These are phyloP conservation scores for Colletotrichum lini DNA, from an alignment of 2,329 filamentous ascomycete species.

Conservation along the genomic window DNA sequence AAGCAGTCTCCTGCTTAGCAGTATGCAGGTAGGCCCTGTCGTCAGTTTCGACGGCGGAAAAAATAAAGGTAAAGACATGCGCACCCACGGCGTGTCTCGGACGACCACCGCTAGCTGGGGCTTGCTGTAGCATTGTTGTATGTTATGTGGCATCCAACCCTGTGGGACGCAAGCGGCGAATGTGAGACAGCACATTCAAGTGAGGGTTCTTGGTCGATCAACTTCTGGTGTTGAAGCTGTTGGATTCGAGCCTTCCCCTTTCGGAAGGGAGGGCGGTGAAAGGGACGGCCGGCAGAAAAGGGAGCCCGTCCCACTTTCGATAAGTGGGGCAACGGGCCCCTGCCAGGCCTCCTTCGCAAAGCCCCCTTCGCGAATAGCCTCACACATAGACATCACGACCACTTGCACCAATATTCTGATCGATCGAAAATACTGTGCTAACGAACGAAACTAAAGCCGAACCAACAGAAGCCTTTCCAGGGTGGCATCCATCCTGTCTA, in stretches of 20 bases:
- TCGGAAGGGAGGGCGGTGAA: too few relatives aligned
- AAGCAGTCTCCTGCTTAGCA: background rate
- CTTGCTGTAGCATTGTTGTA: background rate
- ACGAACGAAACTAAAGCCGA: too few relatives aligned
- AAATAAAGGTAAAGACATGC: background rate
- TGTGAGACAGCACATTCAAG: background rate
- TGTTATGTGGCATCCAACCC: background rate
- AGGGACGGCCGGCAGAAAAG: too few relatives aligned
- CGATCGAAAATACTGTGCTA: too few relatives aligned
- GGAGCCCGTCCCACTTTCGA: too few relatives aligned
- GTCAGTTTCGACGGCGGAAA: background rate
- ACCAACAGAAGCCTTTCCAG: slow-evolving; percentile 16
- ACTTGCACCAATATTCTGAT: too few relatives aligned
- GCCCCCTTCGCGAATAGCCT: too few relatives aligned
- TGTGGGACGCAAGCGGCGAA: slow-evolving; percentile 4
- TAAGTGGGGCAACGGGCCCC: too few relatives aligned
- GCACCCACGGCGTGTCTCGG: slow-evolving; percentile 16
- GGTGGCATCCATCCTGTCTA: background rate
- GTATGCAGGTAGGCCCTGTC: background rate
- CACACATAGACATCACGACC: too few relatives aligned
- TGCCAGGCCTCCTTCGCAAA: too few relatives aligned
- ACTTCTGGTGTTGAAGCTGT: background rate
- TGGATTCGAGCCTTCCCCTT: too few relatives aligned
- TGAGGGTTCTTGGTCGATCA: background rate
- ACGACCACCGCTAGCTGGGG: background rate